phyloP scores from a whole-genome alignment of 192 early-diverging fungal species.

The Mortierella antarctica region DNA sequence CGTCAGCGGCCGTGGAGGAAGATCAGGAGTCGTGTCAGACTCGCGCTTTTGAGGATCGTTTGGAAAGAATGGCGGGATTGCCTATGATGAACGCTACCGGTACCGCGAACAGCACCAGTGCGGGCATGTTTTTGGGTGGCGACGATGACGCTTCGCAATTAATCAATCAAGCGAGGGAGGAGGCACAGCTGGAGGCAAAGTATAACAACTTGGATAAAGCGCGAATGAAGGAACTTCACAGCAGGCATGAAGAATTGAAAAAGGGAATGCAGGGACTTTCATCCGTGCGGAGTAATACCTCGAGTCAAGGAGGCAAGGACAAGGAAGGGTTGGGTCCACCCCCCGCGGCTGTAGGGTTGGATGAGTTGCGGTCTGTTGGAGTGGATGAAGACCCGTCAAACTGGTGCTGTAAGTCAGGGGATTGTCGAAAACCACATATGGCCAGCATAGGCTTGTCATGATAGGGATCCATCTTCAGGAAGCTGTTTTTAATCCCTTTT shows the following conservation, averaged over 20 bases:
- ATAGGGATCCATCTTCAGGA: not conserved
- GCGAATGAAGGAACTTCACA: conserved; percentile 25
- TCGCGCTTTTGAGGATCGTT: conserved; percentile 18
- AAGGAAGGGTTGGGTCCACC: conserved; percentile 35
- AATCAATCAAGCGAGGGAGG: conserved; percentile 19
- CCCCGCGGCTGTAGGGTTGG: conserved; percentile 40
- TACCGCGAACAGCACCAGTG: not conserved
- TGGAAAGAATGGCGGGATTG: conserved; percentile 20
- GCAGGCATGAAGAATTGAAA: conserved; percentile 32
- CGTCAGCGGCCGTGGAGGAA: not conserved
- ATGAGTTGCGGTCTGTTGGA: conserved; percentile 36
- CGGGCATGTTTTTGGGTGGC: not conserved
- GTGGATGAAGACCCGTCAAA: conserved; percentile 49
- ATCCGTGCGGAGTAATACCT: conserved; percentile 10
- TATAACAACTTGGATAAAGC: conserved; percentile 21
- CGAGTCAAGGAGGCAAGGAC: conserved; percentile 1
- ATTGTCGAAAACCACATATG: not conserved
- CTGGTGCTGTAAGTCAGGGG: conserved; percentile 60
- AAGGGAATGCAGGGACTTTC: conserved; percentile 26
- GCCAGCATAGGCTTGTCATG: no score
- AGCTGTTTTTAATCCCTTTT: not conserved
- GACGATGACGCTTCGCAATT: conserved; percentile 20
- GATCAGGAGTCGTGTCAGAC: conserved; percentile 7
- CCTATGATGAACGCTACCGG: not conserved
- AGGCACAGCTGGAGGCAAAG: conserved; percentile 20